Base-by-base conservation (phyloP, 2,329 filamentous ascomycete species). In the Botryotinia calthae region DNA sequence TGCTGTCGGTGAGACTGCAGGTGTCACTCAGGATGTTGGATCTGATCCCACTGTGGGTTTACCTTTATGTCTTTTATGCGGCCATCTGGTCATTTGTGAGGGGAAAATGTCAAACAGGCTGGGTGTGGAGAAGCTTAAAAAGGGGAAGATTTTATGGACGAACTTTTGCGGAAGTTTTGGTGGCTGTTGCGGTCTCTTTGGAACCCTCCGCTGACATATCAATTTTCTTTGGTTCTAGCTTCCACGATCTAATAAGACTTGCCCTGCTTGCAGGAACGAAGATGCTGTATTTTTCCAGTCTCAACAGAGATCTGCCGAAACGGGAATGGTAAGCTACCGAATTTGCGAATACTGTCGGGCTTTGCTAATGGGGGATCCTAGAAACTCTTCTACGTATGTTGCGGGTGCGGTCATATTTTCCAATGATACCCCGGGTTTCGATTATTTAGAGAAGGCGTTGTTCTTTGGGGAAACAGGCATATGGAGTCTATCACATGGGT, bases 211-310 rank as follows among this genome's bases (percentile, higher is more conserved):
- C 83, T 84, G 78, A 84, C 80, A 73, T 82, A 78, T 77, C 79
- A 80, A 80, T 77, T 79, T 78, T 80, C 80, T 80, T 78, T 79
- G 76, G 79, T 77, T 86, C 81, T 89, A 98, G 95, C 93, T 98
- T 82, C 96, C 96, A 76, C 91, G 95, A 80, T 91, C 94, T 79
- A 93, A 94, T 82, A 94, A 93, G 84, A 87, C 88, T 74, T 99
- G 96, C 84, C 94, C 94, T 70, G 88, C 86, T 78, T 99, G 97
- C 86, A 87, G 88, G 77, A 92, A 96, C 82, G 89, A 90, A 78
- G 95, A 98, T 84, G 94, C 95, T 63, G 97, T 99, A 74, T 99
- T 97, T 85, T 99, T 99, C 86, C 96, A 99, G 85, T 98, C 95
- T 75, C 96, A 99, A 82, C 95, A 98, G 85, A 92, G 96, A 83